Base-by-base conservation (phyloP, 2,329 filamentous ascomycete species). In the Pseudogymnoascus sp. region DNA sequence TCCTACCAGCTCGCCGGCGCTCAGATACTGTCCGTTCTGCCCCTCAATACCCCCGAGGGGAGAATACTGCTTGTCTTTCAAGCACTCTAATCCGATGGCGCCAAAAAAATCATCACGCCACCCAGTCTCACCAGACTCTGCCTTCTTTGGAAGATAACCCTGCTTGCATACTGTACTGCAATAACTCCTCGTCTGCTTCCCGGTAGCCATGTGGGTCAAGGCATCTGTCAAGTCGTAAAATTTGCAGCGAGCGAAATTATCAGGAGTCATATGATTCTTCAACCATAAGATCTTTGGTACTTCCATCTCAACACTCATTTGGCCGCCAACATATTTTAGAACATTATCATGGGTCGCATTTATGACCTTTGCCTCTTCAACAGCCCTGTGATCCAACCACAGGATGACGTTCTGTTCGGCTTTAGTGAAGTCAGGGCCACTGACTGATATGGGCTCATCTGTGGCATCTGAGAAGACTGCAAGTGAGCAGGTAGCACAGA, bases 251-350 rank as follows among this genome's bases (percentile, higher is more conserved):
- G 88, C 87, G 71, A 97, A 99, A 15, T 95, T 81, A 71, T 96
- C 90, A 63, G 89, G 83, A 2, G 95, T 89, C 95, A 99, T 97
- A 78, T 97, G 85, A 77, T 96, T 96, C 83, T 97, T 97, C 73
- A 99, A 83, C 95, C 95, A 99, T 64, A 97, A 82, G 1, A 97
- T 91, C 79, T 99, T 99, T 67, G 95, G 95, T 63, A 99, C 96
- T 76, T 99, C 95, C 95, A 99, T 99, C 80, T 99, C 95, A 68
- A 97, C 93, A 74, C 91, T 96, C 95, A 99, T 99, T 75, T 89
- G 93, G 67, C 95, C 95, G 69, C 95, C 95, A 17, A 99, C 95
- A 74, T 99, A 99, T 72, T 92, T 89, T 65, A 99, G 85, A 62
- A 99, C 81, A 76, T 96, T 95, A 80, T 99, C 95, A 62, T 87